These are phyloP conservation scores for Apostasia ramifera DNA, from an alignment of 106 monocot genomes.

Conservation along the genomic window DNA sequence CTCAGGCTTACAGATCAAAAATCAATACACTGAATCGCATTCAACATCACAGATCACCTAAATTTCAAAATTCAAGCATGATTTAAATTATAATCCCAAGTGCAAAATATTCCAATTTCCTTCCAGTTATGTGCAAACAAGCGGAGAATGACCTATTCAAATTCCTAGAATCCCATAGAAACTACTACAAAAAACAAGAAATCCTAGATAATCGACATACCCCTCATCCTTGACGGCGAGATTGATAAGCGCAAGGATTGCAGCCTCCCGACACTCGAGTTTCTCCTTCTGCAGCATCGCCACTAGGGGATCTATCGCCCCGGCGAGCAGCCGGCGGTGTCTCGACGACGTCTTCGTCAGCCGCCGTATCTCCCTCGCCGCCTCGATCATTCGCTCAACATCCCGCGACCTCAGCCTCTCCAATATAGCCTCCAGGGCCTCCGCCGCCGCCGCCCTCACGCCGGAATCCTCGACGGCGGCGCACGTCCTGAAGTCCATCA, in stretches of 20 bases:
- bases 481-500: not conserved
- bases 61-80: too few relatives aligned
- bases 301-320: slow-evolving; percentile 35
- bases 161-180: not conserved
- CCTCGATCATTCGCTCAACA: slow-evolving; percentile 19
- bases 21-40: not conserved
- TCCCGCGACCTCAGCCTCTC: slow-evolving; percentile 12
- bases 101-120: not conserved
- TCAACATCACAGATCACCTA: not conserved
- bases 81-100: too few relatives aligned
- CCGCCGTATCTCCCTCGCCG: slow-evolving; percentile 34
- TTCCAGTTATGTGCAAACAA: not conserved
- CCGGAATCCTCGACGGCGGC: slow-evolving; percentile 4
- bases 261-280: slow-evolving; percentile 28
- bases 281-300: slow-evolving; percentile 29
- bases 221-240: slow-evolving; percentile 84
- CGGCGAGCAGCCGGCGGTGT: slow-evolving; percentile 38
- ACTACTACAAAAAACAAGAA: not conserved
- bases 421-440: slow-evolving; percentile 16
- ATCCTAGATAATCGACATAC: slow-evolving; percentile 7
- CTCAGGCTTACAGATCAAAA: not conserved
- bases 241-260: slow-evolving; percentile 74
- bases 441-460: slow-evolving; percentile 5
- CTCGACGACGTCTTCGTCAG: slow-evolving; percentile 55
- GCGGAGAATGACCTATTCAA: not conserved